These are phyloP conservation scores for Sarocladiaceae sp. DNA, from an alignment of 2,329 filamentous ascomycete genomes.

Conservation along the genomic window DNA sequence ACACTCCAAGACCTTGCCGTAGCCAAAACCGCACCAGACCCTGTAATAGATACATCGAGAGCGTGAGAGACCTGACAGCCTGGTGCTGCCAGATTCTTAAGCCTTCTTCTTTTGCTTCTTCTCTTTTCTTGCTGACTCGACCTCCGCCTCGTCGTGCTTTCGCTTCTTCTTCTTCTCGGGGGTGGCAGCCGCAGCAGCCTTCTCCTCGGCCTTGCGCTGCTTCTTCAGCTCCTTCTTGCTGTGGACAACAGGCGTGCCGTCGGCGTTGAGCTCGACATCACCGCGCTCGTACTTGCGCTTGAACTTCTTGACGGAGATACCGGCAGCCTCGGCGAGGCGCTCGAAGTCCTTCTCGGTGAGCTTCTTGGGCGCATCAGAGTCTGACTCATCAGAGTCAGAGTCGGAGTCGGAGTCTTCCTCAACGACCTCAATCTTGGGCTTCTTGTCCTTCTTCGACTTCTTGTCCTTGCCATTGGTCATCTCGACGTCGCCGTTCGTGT, in stretches of 20 bases:
- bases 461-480: conserved; percentile 29
- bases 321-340: conserved; percentile 57
- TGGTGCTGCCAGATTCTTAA: conserved; percentile 19
- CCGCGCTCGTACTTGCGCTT: conserved; percentile 72
- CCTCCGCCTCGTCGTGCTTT: conserved; percentile 64
- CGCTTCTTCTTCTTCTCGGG: conserved; percentile 49
- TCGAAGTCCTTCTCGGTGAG: conserved; percentile 51
- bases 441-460: conserved; percentile 37
- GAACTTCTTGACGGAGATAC: conserved; percentile 69
- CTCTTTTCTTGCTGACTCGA: conserved; percentile 58
- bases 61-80: neutral
- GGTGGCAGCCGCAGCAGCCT: conserved; percentile 35
- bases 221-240: conserved; percentile 77
- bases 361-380: conserved; percentile 33
- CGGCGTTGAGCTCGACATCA: conserved; percentile 59
- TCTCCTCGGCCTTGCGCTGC: conserved; percentile 54
- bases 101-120: conserved; percentile 46
- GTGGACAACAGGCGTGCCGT: conserved; percentile 59
- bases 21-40: conserved; percentile 11
- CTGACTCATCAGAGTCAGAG: conserved; percentile 26
- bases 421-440: conserved; percentile 34
- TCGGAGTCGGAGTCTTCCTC: conserved; percentile 31
- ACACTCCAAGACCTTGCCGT: too few relatives aligned
- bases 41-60: conserved; percentile 6
- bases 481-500: conserved; percentile 43